Conservation (phyloP, 2,329 filamentous ascomycete genomes). For the Blastomyces gilchristii region DNA sequence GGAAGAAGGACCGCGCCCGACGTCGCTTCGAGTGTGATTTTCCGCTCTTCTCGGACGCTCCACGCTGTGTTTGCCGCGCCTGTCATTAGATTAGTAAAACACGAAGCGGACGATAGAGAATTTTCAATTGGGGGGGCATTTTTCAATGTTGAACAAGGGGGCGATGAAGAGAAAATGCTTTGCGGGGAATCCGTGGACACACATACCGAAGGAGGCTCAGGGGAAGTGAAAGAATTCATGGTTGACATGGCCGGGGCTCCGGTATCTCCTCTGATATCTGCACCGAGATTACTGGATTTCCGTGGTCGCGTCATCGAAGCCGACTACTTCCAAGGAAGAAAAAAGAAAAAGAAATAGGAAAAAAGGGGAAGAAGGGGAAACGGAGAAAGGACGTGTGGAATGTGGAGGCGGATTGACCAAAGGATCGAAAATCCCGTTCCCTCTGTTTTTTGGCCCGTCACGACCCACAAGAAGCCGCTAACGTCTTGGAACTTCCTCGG, state of each 20-base stretch:
- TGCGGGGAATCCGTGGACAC: too few relatives aligned
- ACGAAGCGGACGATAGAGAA: conserved; percentile 8
- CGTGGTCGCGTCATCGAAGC: conserved; percentile 31
- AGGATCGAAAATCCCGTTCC: too few relatives aligned
- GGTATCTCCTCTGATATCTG: conserved; percentile 39
- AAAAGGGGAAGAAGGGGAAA: background rate
- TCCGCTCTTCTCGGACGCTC: conserved; percentile 20
- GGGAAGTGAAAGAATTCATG: conserved; percentile 26
- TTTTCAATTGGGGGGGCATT: background rate
- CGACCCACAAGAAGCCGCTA: background rate
- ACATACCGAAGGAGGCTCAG: conserved; percentile 12
- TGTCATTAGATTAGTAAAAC: conserved; percentile 16
- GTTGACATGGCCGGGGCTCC: conserved; percentile 39
- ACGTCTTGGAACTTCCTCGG: background rate
- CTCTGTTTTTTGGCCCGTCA: background rate
- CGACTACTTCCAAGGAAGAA: background rate
- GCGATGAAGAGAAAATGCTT: background rate
- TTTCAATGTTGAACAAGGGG: background rate
- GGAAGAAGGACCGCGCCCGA: conserved; percentile 34
- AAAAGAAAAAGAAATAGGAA: background rate
- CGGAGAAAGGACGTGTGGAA: background rate
- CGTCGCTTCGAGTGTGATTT: conserved; percentile 36
- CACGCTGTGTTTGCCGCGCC: conserved; percentile 9
- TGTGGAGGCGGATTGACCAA: too few relatives aligned
- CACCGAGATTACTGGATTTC: conserved; percentile 37